These are phyloP conservation scores for Populus davidiana DNA, from an alignment of 345 rosid genomes.

Conservation along the genomic window DNA sequence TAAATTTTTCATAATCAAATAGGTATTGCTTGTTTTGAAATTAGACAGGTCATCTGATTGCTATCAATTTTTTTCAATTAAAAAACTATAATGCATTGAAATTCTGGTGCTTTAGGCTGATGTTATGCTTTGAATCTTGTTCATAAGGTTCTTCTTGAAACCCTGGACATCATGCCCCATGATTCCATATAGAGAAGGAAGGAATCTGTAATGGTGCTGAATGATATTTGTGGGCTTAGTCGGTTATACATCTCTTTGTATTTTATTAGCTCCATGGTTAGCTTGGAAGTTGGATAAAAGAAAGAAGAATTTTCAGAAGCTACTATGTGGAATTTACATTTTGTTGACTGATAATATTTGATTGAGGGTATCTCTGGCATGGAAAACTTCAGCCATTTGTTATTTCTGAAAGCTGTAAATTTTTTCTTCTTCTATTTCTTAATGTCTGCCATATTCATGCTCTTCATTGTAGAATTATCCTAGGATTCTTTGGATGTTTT, in stretches of 20 bases:
- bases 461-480: not conserved
- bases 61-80: not conserved
- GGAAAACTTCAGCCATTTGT: not conserved
- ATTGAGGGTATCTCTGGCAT: not conserved
- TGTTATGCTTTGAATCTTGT: slow-evolving; percentile 1
- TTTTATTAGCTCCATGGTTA: not conserved
- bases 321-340: not conserved
- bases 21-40: not conserved
- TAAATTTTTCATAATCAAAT: not conserved
- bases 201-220: not conserved
- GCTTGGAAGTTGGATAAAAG: not conserved
- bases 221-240: not conserved
- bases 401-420: not conserved
- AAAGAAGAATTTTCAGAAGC: not conserved
- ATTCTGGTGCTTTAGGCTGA: not conserved
- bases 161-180: not conserved
- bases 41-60: not conserved
- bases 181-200: not conserved
- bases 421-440: not conserved
- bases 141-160: not conserved
- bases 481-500: not conserved
- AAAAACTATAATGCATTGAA: not conserved
- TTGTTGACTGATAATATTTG: not conserved
- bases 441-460: not conserved
- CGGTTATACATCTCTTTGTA: not conserved